Evolutionary conservation across 371 early-diverging fungal species (phyloP).

Genomic region (Dichotomocladium elegans): DNA sequence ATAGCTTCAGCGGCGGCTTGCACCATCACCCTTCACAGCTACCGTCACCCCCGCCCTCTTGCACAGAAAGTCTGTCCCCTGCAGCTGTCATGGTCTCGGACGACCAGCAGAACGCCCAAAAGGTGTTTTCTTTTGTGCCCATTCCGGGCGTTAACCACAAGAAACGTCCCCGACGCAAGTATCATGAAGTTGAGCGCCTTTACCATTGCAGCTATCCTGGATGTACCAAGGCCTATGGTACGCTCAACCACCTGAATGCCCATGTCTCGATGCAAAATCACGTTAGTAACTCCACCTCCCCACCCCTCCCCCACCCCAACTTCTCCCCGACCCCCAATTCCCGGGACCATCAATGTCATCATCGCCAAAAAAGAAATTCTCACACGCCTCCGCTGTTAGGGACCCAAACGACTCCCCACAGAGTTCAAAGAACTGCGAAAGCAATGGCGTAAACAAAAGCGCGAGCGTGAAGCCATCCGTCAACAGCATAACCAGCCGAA

Average conservation of each 20-base stretch:
- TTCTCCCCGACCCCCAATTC: too few relatives aligned
- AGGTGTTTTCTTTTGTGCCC: constrained; percentile 62
- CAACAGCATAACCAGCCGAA: constrained; percentile 13
- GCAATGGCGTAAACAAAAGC: constrained; percentile 27
- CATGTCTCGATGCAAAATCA: constrained; percentile 73
- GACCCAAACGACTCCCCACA: constrained; percentile 25
- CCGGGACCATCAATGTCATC: too few relatives aligned
- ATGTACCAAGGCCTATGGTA: constrained; percentile 69
- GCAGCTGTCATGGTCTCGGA: constrained; percentile 10
- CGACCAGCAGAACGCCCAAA: constrained; percentile 23
- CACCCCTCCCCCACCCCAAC: too few relatives aligned
- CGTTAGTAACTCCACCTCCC: constrained; percentile 27
- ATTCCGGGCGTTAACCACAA: constrained; percentile 60
- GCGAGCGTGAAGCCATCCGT: constrained; percentile 7
- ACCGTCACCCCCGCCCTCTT: constrained; percentile 16
- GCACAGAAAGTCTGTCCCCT: constrained; percentile 11
- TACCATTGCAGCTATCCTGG: constrained; percentile 62
- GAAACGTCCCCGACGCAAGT: constrained; percentile 67
- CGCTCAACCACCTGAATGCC: constrained; percentile 70
- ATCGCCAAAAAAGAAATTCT: background rate
- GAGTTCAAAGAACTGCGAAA: constrained; percentile 34
- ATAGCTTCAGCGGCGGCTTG: constrained; percentile 1
- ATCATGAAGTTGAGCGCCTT: constrained; percentile 68
- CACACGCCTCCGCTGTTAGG: constrained; percentile 5
- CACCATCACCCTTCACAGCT: constrained; percentile 13